These are phyloP conservation scores for Ophiocordyceps unilateralis DNA, from an alignment of 2,329 filamentous ascomycete genomes.

Conservation along the genomic window DNA sequence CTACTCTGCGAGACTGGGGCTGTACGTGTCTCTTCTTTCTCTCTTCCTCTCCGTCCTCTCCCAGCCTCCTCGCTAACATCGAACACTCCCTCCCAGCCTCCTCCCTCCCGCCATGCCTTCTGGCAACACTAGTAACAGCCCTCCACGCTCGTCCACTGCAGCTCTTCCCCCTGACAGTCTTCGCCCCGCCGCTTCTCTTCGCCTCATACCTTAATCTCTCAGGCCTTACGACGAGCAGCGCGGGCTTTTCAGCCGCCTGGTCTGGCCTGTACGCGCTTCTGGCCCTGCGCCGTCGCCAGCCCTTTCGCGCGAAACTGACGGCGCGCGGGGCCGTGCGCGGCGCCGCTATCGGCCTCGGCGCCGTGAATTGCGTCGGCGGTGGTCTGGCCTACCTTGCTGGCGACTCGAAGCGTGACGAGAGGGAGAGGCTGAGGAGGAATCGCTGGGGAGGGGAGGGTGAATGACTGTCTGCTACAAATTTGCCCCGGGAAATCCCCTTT, in stretches of 20 bases:
- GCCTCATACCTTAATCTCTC: slow-evolving; percentile 41
- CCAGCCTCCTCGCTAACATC: background rate
- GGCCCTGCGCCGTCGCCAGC: slow-evolving; percentile 29
- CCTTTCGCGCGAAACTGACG: slow-evolving; percentile 23
- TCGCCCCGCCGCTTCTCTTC: slow-evolving; percentile 35
- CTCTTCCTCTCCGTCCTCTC: background rate
- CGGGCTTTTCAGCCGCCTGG: slow-evolving; percentile 37
- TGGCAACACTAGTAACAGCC: slow-evolving; percentile 37
- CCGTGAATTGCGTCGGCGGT: slow-evolving; percentile 29
- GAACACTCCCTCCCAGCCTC: slow-evolving; percentile 20
- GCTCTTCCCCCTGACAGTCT: slow-evolving; percentile 31
- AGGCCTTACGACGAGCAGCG: slow-evolving; percentile 38
- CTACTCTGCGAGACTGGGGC: background rate
- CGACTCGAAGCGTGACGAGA: slow-evolving; percentile 30
- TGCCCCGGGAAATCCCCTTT: no score
- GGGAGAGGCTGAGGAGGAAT: slow-evolving; percentile 29
- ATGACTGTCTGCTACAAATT: no score
- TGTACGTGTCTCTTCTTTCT: background rate
- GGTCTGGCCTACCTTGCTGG: slow-evolving; percentile 35
- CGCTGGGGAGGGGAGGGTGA: slow-evolving; percentile 25
- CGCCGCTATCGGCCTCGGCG: slow-evolving; percentile 29
- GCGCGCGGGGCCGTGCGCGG: slow-evolving; percentile 32
- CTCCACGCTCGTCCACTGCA: slow-evolving; percentile 38
- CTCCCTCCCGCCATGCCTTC: slow-evolving; percentile 34
- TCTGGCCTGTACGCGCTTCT: slow-evolving; percentile 40